Base-by-base conservation (phyloP, 2,329 filamentous ascomycete genomes). In the Neurospora crassa region DNA sequence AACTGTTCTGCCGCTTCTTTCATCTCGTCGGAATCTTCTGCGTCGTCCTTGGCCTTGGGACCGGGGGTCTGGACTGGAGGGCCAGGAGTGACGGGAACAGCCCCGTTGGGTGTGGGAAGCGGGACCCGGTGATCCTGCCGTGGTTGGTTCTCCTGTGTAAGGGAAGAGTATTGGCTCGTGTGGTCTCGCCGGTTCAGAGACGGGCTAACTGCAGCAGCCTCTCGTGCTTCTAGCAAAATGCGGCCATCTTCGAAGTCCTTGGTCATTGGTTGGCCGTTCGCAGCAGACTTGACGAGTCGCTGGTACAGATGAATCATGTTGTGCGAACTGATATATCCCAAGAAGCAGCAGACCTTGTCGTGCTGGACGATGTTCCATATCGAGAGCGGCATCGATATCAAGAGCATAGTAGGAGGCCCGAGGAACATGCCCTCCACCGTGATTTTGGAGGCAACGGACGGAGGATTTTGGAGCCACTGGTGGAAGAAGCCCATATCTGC, bases 361-460 rank as follows among this genome's bases (percentile, higher is more conserved):
- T 89, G 86, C 79, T 90, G 87, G 8, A 91, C 86, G 29, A 89
- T 83, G 74, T 86, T 88, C 87, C 88, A 91, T 16, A 91, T 83
- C 5, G 85, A 83, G 71, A 86, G 83, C 4, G 89, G 88, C 86
- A 91, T 90, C 4, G 89, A 90, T 70, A 91, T 88, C 40, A 91
- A 81, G 10, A 91, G 80, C 82, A 90, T 89, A 0, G 89, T 90
- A 1, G 89, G 88, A 0, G 89, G 89, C 0, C 89, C 89, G 20
- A 90, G 81, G 73, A 91, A 91, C 87, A 91, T 90, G 74, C 88
- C 89, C 77, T 91, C 89, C 5, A 91, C 88, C 7, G 85, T 83
- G 71, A 91, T 87, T 74, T 87, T 88, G 18, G 86, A 83, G 1
- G 86, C 86, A 3, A 87, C 83, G 0, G 85, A 79, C 1, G 88